Conservation (phyloP, 169 alveolate species). For the Toxoplasma gondii region DNA sequence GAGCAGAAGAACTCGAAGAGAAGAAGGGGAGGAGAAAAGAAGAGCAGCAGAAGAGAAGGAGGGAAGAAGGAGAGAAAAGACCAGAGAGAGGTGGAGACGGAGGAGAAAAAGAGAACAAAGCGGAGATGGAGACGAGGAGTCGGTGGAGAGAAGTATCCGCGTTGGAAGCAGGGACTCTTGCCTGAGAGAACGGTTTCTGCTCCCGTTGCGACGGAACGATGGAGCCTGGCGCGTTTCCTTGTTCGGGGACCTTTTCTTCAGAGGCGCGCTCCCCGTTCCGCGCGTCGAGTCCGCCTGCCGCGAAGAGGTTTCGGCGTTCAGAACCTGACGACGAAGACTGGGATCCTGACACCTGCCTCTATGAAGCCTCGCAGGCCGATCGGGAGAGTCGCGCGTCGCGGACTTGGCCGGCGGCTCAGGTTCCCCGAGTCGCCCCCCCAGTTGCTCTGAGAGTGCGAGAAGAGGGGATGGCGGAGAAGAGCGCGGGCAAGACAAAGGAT, state of each 20-base stretch:
- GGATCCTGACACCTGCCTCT: neutral
- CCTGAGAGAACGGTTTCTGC: too few relatives aligned
- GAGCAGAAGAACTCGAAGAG: too few relatives aligned
- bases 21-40: too few relatives aligned
- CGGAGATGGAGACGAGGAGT: neutral
- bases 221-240: too few relatives aligned
- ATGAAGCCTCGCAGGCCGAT: neutral
- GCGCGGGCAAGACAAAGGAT: neutral
- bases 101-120: neutral
- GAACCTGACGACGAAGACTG: neutral
- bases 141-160: neutral
- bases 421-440: too few relatives aligned
- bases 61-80: neutral
- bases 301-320: neutral
- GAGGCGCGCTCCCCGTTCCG: neutral
- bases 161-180: too few relatives aligned
- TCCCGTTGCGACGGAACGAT: too few relatives aligned
- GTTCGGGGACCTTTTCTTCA: neutral
- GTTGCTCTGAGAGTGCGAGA: neutral
- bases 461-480: neutral
- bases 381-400: too few relatives aligned
- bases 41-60: too few relatives aligned
- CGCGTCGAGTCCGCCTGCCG: neutral
- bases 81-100: neutral
- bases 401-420: too few relatives aligned